Base-by-base conservation (phyloP, 192 early-diverging fungal species). In the Umbelopsis sp. region DNA sequence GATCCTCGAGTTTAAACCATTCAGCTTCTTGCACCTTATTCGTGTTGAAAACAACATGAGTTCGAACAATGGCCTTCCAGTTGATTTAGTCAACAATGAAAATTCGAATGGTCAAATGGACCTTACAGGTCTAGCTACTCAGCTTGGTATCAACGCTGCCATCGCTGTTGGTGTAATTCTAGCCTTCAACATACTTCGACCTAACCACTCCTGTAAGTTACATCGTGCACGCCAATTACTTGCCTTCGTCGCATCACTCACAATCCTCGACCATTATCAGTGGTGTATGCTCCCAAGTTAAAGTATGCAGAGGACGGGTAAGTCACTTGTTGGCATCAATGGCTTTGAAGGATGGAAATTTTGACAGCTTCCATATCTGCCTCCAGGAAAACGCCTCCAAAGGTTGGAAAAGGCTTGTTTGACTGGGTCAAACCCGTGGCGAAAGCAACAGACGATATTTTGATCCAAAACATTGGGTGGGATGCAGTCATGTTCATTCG, bases 401-500 rank as follows among this genome's bases (percentile, higher is more conserved):
- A 85, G 17, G 81, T 93, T n/a, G 81, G 80, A 0, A 68, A 67
- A 16, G 89, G 89, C 20, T 72, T 86, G n/a, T 88, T 93, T 67
- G 77, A 87, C 8, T 93, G 92, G 91, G 78, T 86, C 53, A 68
- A 73, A 2, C 79, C 87, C 14, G 80, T 93, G 51, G 78, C 84
- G 76, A 82, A 81, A 25, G 77, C 84, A 45, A 72, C 84, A 70
- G 91, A 93, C 45, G 73, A 81, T 65, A 81, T 78, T 20, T 68
- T 93, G 36, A 76, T 91, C 26, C 85, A 86, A 12, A 89, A 85
- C 31, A 86, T 91, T 1, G 92, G 88, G 44, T 74, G 88, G n/a
- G 91, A 93, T 74, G 88, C 90, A 11, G 88, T 91, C 29, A 77
- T 91, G 45, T 89, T 92, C 68, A 80, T 93, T 66, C 82, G 87